phyloP scores from a whole-genome alignment of 2,329 filamentous ascomycete species.

The Fusarium pseudoanthophilum region DNA sequence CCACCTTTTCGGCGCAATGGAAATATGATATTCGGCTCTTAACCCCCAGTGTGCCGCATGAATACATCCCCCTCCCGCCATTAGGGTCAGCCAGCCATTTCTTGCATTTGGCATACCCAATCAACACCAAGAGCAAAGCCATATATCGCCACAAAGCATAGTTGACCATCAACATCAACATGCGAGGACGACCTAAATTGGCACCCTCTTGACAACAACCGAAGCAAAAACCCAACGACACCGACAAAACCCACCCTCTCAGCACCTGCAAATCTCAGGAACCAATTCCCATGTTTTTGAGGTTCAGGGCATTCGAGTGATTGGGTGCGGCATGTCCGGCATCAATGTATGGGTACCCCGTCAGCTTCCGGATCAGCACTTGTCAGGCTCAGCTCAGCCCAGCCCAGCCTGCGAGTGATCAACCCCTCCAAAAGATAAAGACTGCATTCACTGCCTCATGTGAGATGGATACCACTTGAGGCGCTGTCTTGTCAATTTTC shows the following conservation, averaged over 20 bases:
- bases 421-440: not conserved
- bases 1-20: conserved; percentile 25
- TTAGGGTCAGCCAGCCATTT: not conserved
- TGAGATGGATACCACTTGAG: conserved; percentile 9
- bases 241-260: not conserved
- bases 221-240: conserved; percentile 14
- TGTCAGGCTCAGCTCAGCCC: conserved; percentile 19
- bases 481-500: conserved; percentile 11
- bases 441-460: conserved; percentile 23
- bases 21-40: conserved; percentile 21
- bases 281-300: not conserved
- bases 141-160: conserved; percentile 6
- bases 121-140: conserved; percentile 15
- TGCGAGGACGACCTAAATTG: conserved; percentile 13
- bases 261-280: conserved; percentile 1
- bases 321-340: conserved; percentile 37
- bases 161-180: conserved; percentile 2
- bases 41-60: conserved; percentile 14
- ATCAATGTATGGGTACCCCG: conserved; percentile 32
- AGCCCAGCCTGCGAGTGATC: conserved; percentile 11
- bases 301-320: conserved; percentile 28
- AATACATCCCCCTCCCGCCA: conserved; percentile 17
- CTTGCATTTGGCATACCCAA: not conserved
- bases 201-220: conserved; percentile 8
- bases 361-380: conserved; percentile 43